Evolutionary conservation across 2,329 filamentous ascomycete species (phyloP), one percentile per base, ranked within the genome.

Genomic region (Amauroascus niger): DNA sequence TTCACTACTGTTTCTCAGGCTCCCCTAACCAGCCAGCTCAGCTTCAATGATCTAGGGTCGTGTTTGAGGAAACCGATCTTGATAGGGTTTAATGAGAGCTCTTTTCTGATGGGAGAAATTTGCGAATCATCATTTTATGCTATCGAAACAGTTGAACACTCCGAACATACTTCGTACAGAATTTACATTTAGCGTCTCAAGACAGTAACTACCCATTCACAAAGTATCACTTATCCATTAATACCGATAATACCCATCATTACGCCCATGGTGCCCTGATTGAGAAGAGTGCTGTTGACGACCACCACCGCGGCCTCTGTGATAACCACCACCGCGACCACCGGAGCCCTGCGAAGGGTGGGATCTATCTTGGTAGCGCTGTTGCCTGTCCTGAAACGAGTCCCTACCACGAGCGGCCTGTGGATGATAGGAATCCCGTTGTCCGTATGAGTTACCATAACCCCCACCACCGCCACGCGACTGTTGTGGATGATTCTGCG

Each of bases 231-330:
- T 16, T 48, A 11, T 26, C 5, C 22, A 47, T 61, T 49, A 65
- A 58, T 72, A 72, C 24, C 69, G 64, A 30, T 67, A 67, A 58
- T 71, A 71, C 53, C 69, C 68, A 57, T 69, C 68, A 51, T 64
- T 62, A 40, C 63, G 63, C 39, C 65, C 61, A n/a, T 61, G 60
- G 41, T 61, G 58, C 56, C 57, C 51, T 14, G 51, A 48, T 54
- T 44, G 39, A 44, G 48, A 49, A 40, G 20, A 22, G 13, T 30
- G n/a, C 26, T 43, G 55, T 18, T 52, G 60, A 24, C 60, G 58
- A 55, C 58, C 50, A 7, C 58, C 50, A 7, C 59, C 55, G 28
- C 59, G 43, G n/a, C 68, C 60, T 52, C 65, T 63, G 41, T 65
- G 65, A 55, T 64, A 37, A n/a, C 46, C 43, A 26, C 64, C 62